Evolutionary conservation across 352 stramenopile genomes (phyloP), one percentile per base, ranked within the genome.

Genomic region (Phytophthora podocarpi): DNA sequence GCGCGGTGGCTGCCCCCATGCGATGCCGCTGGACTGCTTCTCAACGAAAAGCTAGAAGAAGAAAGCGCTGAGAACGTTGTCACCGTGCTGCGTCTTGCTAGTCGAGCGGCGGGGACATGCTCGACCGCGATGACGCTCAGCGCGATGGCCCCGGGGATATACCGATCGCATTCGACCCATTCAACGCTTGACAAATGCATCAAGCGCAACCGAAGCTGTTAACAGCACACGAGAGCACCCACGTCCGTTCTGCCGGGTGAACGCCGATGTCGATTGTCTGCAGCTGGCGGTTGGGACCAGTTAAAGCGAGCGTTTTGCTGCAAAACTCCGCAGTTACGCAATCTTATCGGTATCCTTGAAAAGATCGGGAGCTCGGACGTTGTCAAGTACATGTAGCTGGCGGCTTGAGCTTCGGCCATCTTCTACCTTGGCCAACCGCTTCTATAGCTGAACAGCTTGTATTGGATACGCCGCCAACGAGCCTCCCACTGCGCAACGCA

Each of bases 221-320:
- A 40, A 24, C 13, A 20, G 18, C 20, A 50, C 16, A 50, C 16
- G 28, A 47, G 41, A 46, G 41, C 49, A 42, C 42, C 49, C 43
- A 57, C 26, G 21, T n/a, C 24, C 24, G 39, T 15, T 41, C 34
- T 55, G 51, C 46, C 28, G 52, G 52, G 41, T 54, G 31, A 34
- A 9, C 16, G 32, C 24, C 21, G 36, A 23, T 34, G n/a, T 40
- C 35, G 46, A 46, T 39, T 46, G 31, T 41, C 9, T 34, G 27
- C 55, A 57, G 55, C 28, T 50, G 41, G 46, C 31, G 41, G n/a
- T 35, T 64, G 49, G 42, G 50, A 64, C 55, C 49, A 67, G 48
- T 59, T 54, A 48, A 54, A 65, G 51, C 41, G 30, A 40, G 64
- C 45, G 43, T 47, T 53, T 56, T 43, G 48, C 35, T 43, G 21